phyloP scores from a whole-genome alignment of 495 filamentous ascomycete species.

The Cetradonia linearis region DNA sequence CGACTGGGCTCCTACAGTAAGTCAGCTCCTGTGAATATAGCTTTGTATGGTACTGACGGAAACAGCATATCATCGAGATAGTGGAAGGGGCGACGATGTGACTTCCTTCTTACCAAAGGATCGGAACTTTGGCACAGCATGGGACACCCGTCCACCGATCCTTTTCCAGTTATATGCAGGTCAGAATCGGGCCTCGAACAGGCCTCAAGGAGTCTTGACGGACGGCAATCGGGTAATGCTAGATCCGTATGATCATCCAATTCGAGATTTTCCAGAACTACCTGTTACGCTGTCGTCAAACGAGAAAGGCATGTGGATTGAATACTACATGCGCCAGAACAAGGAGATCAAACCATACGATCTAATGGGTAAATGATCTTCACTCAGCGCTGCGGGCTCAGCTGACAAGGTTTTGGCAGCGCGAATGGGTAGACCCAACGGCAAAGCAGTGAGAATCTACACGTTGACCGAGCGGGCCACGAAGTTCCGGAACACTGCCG shows the following conservation, averaged over 20 bases:
- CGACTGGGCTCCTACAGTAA: neutral
- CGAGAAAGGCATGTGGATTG: neutral
- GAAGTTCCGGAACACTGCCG: conserved; percentile 6
- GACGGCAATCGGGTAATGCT: conserved; percentile 5
- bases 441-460: neutral
- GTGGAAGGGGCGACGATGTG: neutral
- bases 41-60: neutral
- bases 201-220: neutral
- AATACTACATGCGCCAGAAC: conserved; percentile 3
- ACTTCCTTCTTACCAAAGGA: neutral
- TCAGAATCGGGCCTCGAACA: neutral
- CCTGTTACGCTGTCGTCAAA: neutral
- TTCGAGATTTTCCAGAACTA: conserved; percentile 1
- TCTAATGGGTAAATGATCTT: neutral
- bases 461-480: conserved; percentile 6
- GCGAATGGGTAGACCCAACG: neutral
- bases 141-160: neutral
- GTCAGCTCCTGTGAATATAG: neutral
- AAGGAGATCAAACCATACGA: conserved; percentile 4
- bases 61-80: neutral
- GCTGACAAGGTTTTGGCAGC: neutral
- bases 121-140: neutral
- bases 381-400: accelerated
- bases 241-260: conserved; percentile 7
- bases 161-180: conserved; percentile 1